Percentiles rank a stretch among this genome's conserved stretches.
Conservation (phyloP, 192 early-diverging fungal genomes). For the Linnemannia hyalina region DNA sequence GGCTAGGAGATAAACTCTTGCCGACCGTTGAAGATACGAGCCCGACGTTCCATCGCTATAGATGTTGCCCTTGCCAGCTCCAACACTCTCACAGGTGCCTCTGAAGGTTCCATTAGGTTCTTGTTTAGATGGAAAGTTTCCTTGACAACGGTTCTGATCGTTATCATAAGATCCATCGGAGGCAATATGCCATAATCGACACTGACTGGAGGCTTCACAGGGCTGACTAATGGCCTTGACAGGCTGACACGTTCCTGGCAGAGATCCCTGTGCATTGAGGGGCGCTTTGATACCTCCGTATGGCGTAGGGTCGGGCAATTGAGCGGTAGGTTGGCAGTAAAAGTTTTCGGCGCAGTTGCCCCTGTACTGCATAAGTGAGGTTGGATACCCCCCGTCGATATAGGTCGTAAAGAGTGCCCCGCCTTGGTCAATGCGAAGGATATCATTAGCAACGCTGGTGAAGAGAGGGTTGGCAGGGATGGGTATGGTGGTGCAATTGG, state of each 20-base stretch:
- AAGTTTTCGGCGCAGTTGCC: slow-evolving; percentile 41
- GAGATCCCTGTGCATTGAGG: not conserved
- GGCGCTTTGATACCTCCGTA: no score
- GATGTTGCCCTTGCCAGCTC: not conserved
- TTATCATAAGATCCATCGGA: slow-evolving; percentile 23
- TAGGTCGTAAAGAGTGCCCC: not conserved
- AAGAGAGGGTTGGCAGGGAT: slow-evolving; percentile 6
- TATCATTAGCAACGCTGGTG: not conserved
- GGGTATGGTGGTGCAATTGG: slow-evolving; percentile 45
- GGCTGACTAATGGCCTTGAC: not conserved
- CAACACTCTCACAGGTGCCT: slow-evolving; percentile 11
- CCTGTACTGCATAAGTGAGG: slow-evolving; percentile 32
- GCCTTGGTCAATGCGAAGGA: slow-evolving; percentile 20
- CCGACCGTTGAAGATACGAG: slow-evolving; percentile 1
- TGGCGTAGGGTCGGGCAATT: not conserved
- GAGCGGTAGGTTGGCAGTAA: slow-evolving; percentile 29
- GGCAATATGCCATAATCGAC: slow-evolving; percentile 30
- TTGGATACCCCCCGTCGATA: not conserved
- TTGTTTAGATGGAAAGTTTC: not conserved
- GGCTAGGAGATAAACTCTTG: slow-evolving; percentile 32
- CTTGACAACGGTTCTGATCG: slow-evolving; percentile 32
- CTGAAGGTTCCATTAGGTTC: not conserved
- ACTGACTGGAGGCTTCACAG: slow-evolving; percentile 23
- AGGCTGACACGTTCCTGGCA: slow-evolving; percentile 35
- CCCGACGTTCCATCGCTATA: not conserved